A percentile compares a stretch with the other conserved stretches of the same genome.
phyloP scores from a whole-genome alignment of 495 filamentous ascomycete species.

The Monascus purpureus region DNA sequence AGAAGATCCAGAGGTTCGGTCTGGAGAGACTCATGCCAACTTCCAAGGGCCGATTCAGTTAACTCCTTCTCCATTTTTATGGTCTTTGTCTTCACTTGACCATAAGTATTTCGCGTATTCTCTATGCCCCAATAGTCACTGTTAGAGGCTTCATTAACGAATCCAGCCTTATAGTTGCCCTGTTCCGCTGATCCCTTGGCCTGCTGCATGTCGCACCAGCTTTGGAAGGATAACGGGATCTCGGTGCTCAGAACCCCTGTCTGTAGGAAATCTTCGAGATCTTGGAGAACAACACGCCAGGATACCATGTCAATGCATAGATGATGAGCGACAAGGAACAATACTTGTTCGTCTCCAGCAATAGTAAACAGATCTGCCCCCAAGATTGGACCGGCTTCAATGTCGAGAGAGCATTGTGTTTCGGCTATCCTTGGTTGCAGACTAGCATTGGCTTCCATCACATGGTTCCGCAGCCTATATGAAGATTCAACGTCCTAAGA shows the following conservation, averaged over 20 bases:
- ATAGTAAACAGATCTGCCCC: conserved; percentile 38
- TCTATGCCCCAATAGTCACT: conserved; percentile 42
- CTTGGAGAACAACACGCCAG: conserved; percentile 53
- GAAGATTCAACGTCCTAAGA: conserved; percentile 26
- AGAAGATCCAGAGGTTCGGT: conserved; percentile 43
- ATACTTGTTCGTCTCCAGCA: conserved; percentile 34
- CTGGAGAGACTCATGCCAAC: conserved; percentile 29
- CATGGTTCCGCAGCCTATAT: conserved; percentile 23
- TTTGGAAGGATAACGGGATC: conserved; percentile 45
- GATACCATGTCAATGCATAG: conserved; percentile 58
- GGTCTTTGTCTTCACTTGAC: conserved; percentile 27
- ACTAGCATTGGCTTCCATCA: conserved; percentile 14
- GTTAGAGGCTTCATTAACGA: conserved; percentile 21
- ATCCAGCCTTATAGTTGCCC: conserved; percentile 10
- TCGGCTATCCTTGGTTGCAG: conserved; percentile 19
- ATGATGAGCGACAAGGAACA: conserved; percentile 56
- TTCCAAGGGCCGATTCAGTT: conserved; percentile 28
- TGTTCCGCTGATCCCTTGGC: conserved; percentile 21
- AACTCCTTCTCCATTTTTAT: conserved; percentile 31
- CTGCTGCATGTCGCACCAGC: conserved; percentile 40
- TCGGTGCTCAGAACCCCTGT: conserved; percentile 22
- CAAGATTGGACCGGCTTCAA: conserved; percentile 28
- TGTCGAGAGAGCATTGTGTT: conserved; percentile 28
- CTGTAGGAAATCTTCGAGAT: conserved; percentile 48
- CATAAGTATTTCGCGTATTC: conserved; percentile 28